Evolutionary conservation across 768 basidiomycete genomes (phyloP).

Genomic region (Pulveroboletus frians): DNA sequence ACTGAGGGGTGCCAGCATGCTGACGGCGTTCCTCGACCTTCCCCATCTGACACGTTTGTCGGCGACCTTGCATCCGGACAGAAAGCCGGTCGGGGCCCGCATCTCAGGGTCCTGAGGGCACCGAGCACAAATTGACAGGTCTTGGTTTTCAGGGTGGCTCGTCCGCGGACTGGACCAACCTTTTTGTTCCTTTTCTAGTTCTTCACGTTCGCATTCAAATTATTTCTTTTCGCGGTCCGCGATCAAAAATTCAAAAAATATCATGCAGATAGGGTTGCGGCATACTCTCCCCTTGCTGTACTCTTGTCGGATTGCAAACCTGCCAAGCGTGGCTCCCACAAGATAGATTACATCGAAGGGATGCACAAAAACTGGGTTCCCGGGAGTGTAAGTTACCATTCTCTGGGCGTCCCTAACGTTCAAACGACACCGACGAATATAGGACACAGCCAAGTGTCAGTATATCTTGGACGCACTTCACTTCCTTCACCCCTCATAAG

Average conservation of each 20-base stretch:
- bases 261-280: not conserved
- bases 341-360: not conserved
- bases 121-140: not conserved
- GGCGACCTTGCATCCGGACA: not conserved
- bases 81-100: slow-evolving; percentile 2
- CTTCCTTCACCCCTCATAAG: not conserved
- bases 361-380: not conserved
- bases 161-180: not conserved
- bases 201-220: not conserved
- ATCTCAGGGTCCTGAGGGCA: not conserved
- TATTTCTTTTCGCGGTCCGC: slow-evolving; percentile 5
- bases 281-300: not conserved
- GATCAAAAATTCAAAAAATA: not conserved
- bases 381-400: not conserved
- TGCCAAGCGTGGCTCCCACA: not conserved
- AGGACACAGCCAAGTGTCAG: not conserved
- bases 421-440: not conserved
- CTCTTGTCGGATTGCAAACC: not conserved
- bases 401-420: not conserved
- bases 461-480: not conserved
- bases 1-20: not conserved
- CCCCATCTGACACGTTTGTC: slow-evolving; percentile 5
- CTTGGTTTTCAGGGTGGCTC: slow-evolving; percentile 4
- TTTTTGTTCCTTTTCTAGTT: not conserved
- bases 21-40: not conserved